Conservation (phyloP, 164 flowering plant species). For the Sedum album region DNA sequence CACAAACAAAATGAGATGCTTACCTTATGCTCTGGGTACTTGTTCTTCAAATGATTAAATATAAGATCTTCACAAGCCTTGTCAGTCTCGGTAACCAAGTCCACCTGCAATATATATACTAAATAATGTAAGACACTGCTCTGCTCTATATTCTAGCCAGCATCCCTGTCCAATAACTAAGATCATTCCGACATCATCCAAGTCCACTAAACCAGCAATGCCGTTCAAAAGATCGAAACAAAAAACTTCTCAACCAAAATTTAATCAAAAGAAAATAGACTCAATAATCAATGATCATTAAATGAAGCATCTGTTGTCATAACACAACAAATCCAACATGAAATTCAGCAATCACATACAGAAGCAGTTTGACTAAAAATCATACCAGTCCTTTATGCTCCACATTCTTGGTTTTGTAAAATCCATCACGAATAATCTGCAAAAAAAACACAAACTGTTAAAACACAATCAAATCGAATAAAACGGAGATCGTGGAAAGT, state of each 20-base stretch:
- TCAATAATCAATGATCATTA: not conserved
- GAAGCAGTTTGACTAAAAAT: not conserved
- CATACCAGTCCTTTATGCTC: slow-evolving; percentile 85
- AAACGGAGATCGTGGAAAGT: not conserved
- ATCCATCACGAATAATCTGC: slow-evolving; percentile 63
- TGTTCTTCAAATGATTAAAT: slow-evolving; percentile 61
- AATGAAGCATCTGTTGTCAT: not conserved
- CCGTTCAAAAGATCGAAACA: not conserved
- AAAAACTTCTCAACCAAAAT: not conserved
- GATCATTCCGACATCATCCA: not conserved
- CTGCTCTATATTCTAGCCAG: not conserved
- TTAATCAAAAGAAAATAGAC: not conserved
- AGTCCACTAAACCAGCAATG: not conserved
- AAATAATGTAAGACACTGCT: not conserved
- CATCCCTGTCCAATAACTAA: not conserved
- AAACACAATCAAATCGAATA: not conserved
- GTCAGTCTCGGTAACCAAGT: slow-evolving; percentile 97
- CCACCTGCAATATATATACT: slow-evolving; percentile 44
- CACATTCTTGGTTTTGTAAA: slow-evolving; percentile 61
- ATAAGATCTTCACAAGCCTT: slow-evolving; percentile 93
- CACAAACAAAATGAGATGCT: not conserved
- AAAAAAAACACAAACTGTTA: not conserved
- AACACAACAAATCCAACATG: not conserved
- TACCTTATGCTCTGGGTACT: slow-evolving; percentile 79
- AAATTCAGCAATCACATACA: not conserved